Evolutionary conservation across 495 filamentous ascomycete genomes (phyloP).

Genomic region (Daldinia decipiens): DNA sequence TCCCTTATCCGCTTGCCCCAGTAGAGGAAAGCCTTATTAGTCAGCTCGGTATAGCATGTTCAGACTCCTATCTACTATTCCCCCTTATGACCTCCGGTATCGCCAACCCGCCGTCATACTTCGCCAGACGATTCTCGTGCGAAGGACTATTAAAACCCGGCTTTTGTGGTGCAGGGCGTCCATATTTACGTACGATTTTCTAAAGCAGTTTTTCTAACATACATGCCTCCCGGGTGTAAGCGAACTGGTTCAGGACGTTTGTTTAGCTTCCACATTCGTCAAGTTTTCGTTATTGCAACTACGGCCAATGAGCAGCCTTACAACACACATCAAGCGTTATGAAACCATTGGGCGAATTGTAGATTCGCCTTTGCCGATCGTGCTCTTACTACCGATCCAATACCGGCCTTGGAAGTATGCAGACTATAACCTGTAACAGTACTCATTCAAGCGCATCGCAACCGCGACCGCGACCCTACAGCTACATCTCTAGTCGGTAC

Average conservation of each 20-base stretch:
- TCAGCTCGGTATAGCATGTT: constrained; percentile 13
- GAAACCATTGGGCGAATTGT: constrained; percentile 24
- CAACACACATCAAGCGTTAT: constrained; percentile 23
- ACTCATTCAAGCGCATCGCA: constrained; percentile 23
- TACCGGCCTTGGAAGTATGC: constrained; percentile 24
- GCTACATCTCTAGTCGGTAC: constrained; percentile 4
- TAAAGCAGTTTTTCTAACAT: neutral
- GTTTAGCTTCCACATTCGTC: constrained; percentile 23
- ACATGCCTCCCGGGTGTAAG: neutral
- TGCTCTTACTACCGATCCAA: constrained; percentile 24
- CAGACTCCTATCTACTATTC: constrained; percentile 1
- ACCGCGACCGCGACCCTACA: constrained; percentile 30
- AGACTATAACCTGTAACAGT: constrained; percentile 24
- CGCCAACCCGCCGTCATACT: constrained; percentile 32
- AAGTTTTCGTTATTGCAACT: constrained; percentile 13
- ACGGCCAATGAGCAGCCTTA: constrained; percentile 27
- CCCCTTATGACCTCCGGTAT: constrained; percentile 33
- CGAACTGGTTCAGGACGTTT: constrained; percentile 2
- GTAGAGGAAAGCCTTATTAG: constrained; percentile 6
- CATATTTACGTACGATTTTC: constrained; percentile 12
- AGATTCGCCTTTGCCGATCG: constrained; percentile 29
- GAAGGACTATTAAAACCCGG: constrained; percentile 3
- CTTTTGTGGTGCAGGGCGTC: constrained; percentile 12
- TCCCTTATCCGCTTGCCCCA: constrained; percentile 4
- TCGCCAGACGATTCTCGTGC: constrained; percentile 14